Evolutionary conservation across 441 rosid species (phyloP), one percentile per base, ranked within the genome.

Genomic region (Syzygium malaccense): DNA sequence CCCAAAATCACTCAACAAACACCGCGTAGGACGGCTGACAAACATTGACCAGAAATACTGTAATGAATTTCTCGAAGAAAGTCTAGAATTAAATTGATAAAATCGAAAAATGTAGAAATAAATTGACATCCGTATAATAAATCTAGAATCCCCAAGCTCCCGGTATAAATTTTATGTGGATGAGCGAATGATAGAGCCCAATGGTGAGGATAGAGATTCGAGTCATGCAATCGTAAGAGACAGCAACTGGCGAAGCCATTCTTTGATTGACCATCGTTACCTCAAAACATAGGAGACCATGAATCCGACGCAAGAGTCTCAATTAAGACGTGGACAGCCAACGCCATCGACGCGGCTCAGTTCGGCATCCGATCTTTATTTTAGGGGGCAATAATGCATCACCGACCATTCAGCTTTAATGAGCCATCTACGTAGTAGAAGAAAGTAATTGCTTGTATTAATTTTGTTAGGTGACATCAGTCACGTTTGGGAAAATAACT

Each of bases 1-100:
- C 45, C 8, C 45, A 41, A 41, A 41, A 41, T 41, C 45, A 41
- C 45, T 41, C 8, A 41, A 41, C 45, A 41, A 41, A 41, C 45
- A 41, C 45, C 1, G 8, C 8, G 45, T 41, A 41, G 45, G 45
- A 41, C 8, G 8, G 8, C 3, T 12, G 6, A 1, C 8, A 0
- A 1, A 28, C 6, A 0, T 26, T 60, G 18, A 64, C 7, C 0
- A 0, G 71, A 64, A 64, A 10, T 19, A 30, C 17, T 64, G 25
- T 3, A 32, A 17, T 8, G 13, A 32, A 66, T 68, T 33, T 68
- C 2, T 0, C 2, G 7, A 68, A 68, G 45, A 66, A 66, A 8
- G 1, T 4, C 14, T 68, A 19, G 23, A 19, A 68, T 1, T 33
- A 19, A 68, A 33, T 68, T 4, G 7, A 0, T 4, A 33, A 68